Evolutionary conservation across 176 grass and related monocot species (phyloP).

Genomic region (Bonia amplexicaulis): DNA sequence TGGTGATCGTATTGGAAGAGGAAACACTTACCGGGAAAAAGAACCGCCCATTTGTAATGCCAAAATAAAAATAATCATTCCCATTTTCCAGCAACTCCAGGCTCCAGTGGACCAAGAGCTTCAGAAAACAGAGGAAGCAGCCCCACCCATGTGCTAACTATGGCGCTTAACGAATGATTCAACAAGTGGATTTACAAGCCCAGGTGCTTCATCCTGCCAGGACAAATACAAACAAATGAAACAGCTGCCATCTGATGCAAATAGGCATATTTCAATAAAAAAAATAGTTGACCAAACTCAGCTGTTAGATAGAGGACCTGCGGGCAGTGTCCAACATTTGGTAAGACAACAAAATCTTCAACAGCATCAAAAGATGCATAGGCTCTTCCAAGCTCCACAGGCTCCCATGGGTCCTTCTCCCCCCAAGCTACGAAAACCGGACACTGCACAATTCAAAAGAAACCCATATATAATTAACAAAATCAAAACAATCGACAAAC

Average conservation of each 20-base stretch:
- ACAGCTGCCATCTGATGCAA: background rate
- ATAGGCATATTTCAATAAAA: background rate
- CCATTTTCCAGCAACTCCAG: background rate
- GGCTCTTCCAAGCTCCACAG: slow-evolving; percentile 78
- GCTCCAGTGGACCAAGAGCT: background rate
- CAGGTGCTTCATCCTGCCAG: slow-evolving; percentile 82
- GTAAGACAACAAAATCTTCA: slow-evolving; percentile 86
- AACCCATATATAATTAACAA: background rate
- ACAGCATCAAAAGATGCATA: slow-evolving; percentile 68
- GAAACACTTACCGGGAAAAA: slow-evolving; percentile 14
- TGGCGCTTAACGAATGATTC: slow-evolving; percentile 64
- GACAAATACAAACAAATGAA: slow-evolving; percentile 27
- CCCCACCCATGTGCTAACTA: slow-evolving; percentile 40
- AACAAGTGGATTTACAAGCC: slow-evolving; percentile 80
- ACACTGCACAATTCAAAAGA: slow-evolving; percentile 47
- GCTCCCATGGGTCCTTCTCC: slow-evolving; percentile 93
- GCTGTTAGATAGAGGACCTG: slow-evolving; percentile 44
- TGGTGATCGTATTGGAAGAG: background rate
- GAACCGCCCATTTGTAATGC: background rate
- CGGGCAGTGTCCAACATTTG: slow-evolving; percentile 92
- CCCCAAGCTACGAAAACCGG: slow-evolving; percentile 91
- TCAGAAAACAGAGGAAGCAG: background rate
- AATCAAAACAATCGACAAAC: background rate
- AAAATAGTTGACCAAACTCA: background rate
- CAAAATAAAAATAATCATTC: background rate